Conservation (phyloP, 2,329 filamentous ascomycete species). For the Hyphodiscus sp. region DNA sequence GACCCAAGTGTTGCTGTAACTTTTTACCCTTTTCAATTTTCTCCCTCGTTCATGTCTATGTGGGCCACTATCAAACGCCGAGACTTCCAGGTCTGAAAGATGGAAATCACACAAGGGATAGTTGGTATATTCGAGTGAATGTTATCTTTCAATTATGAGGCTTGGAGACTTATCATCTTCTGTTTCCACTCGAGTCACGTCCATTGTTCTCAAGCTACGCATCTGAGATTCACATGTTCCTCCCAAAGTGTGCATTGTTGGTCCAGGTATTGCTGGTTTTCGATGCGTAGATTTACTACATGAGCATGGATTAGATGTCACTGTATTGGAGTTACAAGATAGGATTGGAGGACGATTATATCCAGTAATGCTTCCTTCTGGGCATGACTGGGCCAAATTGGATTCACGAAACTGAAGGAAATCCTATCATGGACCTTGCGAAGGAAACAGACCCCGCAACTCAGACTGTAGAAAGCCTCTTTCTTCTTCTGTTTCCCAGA, state of each 20-base stretch:
- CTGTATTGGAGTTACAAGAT: conserved; percentile 46
- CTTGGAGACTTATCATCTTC: no score
- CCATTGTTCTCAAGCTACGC: neutral
- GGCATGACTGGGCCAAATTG: conserved; percentile 14
- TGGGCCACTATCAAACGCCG: no score
- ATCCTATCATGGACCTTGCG: conserved; percentile 46
- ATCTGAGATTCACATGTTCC: neutral
- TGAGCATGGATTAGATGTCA: conserved; percentile 43
- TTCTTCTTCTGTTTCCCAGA: no score
- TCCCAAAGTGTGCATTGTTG: conserved; percentile 34
- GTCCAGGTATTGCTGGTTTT: conserved; percentile 48
- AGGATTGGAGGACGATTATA: conserved; percentile 46
- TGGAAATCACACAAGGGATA: no score
- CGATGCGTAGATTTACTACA: conserved; percentile 47
- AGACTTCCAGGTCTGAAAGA: no score
- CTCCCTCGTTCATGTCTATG: no score
- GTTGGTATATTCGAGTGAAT: no score
- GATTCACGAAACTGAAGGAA: conserved; percentile 18
- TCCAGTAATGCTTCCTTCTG: neutral
- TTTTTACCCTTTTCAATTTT: no score
- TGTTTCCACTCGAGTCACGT: no score
- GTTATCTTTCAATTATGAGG: no score
- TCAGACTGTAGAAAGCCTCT: conserved; percentile 14
- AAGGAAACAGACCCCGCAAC: conserved; percentile 39
- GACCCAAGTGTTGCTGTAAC: no score